Conservation (phyloP, 495 filamentous ascomycete genomes). For the Aspergillus affinis region DNA sequence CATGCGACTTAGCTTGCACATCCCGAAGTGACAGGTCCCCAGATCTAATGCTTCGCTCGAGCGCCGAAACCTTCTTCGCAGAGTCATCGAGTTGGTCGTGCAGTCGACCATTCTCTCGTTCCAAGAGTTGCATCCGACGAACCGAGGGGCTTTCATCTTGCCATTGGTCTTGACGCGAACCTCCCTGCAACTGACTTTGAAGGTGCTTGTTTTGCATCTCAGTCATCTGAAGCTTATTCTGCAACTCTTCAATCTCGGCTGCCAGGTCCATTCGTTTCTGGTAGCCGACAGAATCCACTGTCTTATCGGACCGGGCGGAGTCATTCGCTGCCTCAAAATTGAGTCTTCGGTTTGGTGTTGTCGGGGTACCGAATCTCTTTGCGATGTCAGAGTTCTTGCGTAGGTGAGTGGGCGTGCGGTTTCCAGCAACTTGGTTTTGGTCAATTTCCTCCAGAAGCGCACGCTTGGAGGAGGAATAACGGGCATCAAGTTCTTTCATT, state of each 20-base stretch:
- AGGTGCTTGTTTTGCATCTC: conserved; percentile 97
- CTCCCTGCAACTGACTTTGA: conserved; percentile 74
- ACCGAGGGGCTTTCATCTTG: conserved; percentile 82
- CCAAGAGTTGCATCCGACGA: conserved; percentile 83
- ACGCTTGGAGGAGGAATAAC: conserved; percentile 69
- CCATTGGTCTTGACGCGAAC: conserved; percentile 58
- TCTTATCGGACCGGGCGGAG: conserved; percentile 83
- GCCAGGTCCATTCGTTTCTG: conserved; percentile 90
- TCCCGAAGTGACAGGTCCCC: conserved; percentile 92
- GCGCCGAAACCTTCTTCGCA: conserved; percentile 82
- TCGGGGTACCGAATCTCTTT: conserved; percentile 69
- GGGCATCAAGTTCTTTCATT: conserved; percentile 68
- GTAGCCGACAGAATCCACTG: conserved; percentile 84
- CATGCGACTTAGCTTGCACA: conserved; percentile 89
- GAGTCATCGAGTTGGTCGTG: conserved; percentile 97
- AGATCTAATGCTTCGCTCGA: conserved; percentile 82
- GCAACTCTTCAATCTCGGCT: conserved; percentile 85
- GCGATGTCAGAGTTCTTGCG: conserved; percentile 69
- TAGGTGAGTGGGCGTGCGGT: conserved; percentile 73
- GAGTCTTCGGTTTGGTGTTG: conserved; percentile 72
- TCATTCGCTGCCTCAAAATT: conserved; percentile 65
- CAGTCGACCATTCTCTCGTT: conserved; percentile 86
- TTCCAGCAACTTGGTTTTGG: conserved; percentile 74
- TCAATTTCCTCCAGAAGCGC: conserved; percentile 83
- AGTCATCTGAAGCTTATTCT: conserved; percentile 91